A percentile compares a stretch with the other conserved stretches of the same genome.
Conservation (phyloP, 768 basidiomycete species). For the Erythrobasidium yunnanense region DNA sequence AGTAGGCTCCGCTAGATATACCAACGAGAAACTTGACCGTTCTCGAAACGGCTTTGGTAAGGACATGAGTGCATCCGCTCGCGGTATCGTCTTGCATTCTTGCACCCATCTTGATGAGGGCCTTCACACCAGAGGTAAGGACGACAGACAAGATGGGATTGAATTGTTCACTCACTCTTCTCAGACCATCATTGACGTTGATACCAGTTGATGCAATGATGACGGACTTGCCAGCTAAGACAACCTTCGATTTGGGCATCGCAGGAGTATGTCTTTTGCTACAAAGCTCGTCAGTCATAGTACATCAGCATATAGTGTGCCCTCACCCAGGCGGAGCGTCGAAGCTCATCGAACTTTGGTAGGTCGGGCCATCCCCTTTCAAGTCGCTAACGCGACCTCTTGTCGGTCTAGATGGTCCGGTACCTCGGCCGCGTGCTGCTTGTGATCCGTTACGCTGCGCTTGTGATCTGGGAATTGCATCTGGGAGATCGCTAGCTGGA, state of each 20-base stretch:
- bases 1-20: conserved; percentile 52
- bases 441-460: no score
- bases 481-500: no score
- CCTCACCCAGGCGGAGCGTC: no score
- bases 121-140: conserved; percentile 43
- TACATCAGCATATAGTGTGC: no score
- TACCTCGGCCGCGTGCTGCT: no score
- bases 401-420: no score
- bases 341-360: no score
- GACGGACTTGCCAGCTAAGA: conserved; percentile 36
- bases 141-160: neutral
- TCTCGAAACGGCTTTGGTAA: conserved; percentile 58
- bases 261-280: no score
- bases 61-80: conserved; percentile 65
- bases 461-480: no score
- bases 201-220: conserved; percentile 62
- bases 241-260: conserved; percentile 20
- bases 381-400: no score
- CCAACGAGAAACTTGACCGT: conserved; percentile 83
- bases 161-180: neutral
- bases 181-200: conserved; percentile 39
- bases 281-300: no score
- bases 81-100: conserved; percentile 52
- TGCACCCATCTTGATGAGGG: conserved; percentile 56
- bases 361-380: no score